A percentile compares a stretch with the other conserved stretches of the same genome.
Evolutionary conservation across 148 eudicot species (phyloP).

Genomic region (Rhododendron vialii): DNA sequence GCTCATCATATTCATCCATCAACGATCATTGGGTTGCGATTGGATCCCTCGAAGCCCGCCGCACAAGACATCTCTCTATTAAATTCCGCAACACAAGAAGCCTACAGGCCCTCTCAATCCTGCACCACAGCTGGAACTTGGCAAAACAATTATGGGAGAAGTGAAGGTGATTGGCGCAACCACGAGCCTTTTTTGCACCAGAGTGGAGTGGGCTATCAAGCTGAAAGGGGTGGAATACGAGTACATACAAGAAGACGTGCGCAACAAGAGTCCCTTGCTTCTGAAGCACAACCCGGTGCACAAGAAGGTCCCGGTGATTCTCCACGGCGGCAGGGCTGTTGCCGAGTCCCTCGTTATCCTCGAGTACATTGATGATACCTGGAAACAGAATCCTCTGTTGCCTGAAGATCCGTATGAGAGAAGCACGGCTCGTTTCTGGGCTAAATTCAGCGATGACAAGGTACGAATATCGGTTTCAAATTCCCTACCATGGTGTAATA

Average conservation of each 20-base stretch:
- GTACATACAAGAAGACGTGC: constrained; percentile 18
- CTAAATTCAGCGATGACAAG: constrained; percentile 24
- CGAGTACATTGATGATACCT: constrained; percentile 25
- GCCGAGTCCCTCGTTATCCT: constrained; percentile 19
- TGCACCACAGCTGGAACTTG: neutral
- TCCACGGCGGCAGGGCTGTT: constrained; percentile 7
- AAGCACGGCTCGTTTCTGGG: constrained; percentile 34
- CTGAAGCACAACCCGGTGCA: constrained; percentile 16
- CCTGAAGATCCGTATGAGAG: constrained; percentile 26
- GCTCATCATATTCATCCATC: too few species aligned
- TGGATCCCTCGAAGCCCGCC: too few species aligned
- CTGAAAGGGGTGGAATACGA: constrained; percentile 22
- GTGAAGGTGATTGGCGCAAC: constrained; percentile 19
- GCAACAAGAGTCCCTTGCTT: constrained; percentile 20
- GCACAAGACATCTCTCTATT: too few species aligned
- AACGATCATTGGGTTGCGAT: too few species aligned
- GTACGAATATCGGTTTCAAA: neutral
- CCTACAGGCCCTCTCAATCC: neutral
- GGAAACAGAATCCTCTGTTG: constrained; percentile 16
- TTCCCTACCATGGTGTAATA: too few species aligned
- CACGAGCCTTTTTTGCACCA: constrained; percentile 4
- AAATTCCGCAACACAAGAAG: neutral
- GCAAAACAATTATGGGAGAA: neutral
- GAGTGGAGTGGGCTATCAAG: constrained; percentile 24
- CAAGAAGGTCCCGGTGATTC: constrained; percentile 24